A percentile compares a stretch with the other conserved stretches of the same genome.
These are phyloP conservation scores for Citrus medica DNA, from an alignment of 345 rosid genomes.

Conservation along the genomic window DNA sequence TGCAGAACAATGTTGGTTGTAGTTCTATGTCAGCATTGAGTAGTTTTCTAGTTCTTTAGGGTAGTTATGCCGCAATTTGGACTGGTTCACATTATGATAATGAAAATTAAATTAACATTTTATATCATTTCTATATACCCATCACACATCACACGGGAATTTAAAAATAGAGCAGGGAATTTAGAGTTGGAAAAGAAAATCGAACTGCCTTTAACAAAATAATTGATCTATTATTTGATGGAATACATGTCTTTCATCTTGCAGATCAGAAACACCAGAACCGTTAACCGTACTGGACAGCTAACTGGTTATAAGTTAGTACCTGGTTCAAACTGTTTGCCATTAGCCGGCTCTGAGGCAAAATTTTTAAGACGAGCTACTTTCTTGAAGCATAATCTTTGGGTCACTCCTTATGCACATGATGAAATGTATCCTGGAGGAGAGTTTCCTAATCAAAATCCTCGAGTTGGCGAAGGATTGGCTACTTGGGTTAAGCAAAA, in stretches of 20 bases:
- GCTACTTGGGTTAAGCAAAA: conserved; percentile 74
- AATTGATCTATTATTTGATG: neutral
- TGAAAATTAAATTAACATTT: neutral
- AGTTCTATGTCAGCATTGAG: neutral
- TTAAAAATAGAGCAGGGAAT: neutral
- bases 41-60: neutral
- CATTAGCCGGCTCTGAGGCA: conserved; percentile 71
- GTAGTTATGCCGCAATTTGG: neutral
- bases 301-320: conserved; percentile 66
- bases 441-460: conserved; percentile 79
- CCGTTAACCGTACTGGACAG: conserved; percentile 70
- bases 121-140: neutral
- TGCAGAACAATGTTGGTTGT: neutral
- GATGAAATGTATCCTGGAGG: conserved; percentile 74
- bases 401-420: conserved; percentile 62
- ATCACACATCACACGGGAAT: neutral
- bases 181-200: neutral
- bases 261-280: conserved; percentile 70
- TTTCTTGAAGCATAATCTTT: conserved; percentile 67
- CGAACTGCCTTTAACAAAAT: neutral
- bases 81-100: neutral
- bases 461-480: conserved; percentile 68
- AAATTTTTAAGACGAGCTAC: conserved; percentile 28
- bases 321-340: conserved; percentile 73
- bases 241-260: neutral